Evolutionary conservation across 371 early-diverging fungal species (phyloP).

Genomic region (Mucor plumbeus): DNA sequence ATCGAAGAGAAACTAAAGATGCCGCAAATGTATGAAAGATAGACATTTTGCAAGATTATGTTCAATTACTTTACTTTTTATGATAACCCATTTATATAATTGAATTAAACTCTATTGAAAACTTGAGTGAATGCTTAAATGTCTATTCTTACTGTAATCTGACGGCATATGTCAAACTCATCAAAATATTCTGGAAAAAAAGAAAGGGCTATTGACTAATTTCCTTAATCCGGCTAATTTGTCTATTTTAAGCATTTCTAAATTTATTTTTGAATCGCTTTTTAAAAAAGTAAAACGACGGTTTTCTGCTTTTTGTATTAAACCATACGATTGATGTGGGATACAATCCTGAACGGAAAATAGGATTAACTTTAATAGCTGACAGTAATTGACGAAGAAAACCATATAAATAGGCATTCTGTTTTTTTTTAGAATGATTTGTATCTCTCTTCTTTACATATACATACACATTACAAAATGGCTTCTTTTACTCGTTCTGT

Average conservation of each 20-base stretch:
- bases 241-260: background rate
- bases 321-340: background rate
- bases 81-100: no score
- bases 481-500: background rate
- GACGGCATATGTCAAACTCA: background rate
- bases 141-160: background rate
- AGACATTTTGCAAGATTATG: no score
- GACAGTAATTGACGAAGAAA: background rate
- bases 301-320: background rate
- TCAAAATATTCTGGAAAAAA: background rate
- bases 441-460: background rate
- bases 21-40: no score
- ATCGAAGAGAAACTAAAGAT: no score
- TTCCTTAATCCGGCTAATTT: background rate
- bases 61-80: no score
- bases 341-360: background rate
- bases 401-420: background rate
- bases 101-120: no score
- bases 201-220: background rate
- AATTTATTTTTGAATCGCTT: background rate
- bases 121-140: no score
- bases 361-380: background rate
- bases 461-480: background rate
- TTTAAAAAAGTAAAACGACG: background rate
- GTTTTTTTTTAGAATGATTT: background rate